Evolutionary conservation across 1,284 basidiomycete genomes (phyloP).

Genomic region (Caloboletus firmus): DNA sequence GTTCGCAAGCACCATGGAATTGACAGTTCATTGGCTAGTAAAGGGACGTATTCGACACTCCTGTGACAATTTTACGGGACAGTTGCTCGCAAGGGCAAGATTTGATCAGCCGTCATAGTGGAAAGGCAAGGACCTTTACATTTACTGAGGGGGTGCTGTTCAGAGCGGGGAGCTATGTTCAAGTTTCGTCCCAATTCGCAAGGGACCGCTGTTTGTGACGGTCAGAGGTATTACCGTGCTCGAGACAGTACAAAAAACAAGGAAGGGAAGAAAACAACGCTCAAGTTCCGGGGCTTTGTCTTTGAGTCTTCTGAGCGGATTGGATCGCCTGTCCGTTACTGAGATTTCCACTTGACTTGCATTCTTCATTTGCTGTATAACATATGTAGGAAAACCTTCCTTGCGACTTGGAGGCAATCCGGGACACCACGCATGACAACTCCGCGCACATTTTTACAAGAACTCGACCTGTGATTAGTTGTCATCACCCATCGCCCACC

Average conservation of each 20-base stretch:
- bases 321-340: not conserved
- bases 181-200: slow-evolving; percentile 54
- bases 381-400: not conserved
- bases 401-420: not conserved
- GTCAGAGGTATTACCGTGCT: not conserved
- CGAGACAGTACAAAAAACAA: not conserved
- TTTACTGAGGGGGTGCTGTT: slow-evolving; percentile 47
- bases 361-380: not conserved
- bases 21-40: slow-evolving; percentile 55
- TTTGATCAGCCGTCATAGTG: not conserved
- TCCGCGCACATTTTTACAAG: not conserved
- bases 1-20: slow-evolving; percentile 62
- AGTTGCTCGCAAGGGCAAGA: slow-evolving; percentile 41
- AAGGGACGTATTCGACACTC: slow-evolving; percentile 57
- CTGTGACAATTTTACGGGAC: slow-evolving; percentile 40
- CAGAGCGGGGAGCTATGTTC: slow-evolving; percentile 53
- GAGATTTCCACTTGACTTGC: not conserved
- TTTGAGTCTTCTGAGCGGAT: not conserved
- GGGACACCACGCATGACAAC: not conserved
- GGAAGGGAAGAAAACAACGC: not conserved
- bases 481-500: too few relatives aligned
- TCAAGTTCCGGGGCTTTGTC: not conserved
- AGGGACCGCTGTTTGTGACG: too few relatives aligned
- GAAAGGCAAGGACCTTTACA: slow-evolving; percentile 39
- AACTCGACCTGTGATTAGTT: not conserved